Percentiles rank a stretch among this genome's conserved stretches.
Evolutionary conservation across 2,329 filamentous ascomycete species (phyloP).

Genomic region (Chaetothyriales sp.): DNA sequence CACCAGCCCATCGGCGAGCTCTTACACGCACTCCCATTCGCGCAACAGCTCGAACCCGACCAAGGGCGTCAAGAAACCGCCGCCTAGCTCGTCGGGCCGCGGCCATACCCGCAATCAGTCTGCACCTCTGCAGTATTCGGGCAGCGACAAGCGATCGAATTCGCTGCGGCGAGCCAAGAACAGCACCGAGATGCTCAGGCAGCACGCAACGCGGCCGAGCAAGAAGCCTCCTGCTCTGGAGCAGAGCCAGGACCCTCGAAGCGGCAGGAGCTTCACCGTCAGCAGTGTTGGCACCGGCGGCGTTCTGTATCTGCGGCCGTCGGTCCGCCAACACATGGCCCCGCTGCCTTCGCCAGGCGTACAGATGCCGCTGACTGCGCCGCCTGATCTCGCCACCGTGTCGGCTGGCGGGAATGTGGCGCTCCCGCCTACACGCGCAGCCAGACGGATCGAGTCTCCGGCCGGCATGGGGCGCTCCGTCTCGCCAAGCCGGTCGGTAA

Average conservation of each 20-base stretch:
- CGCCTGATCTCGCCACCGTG: constrained; percentile 23
- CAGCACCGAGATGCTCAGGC: constrained; percentile 37
- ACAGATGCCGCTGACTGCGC: constrained; percentile 44
- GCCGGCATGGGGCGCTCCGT: background rate
- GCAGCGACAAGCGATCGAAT: constrained; percentile 22
- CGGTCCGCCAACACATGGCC: constrained; percentile 30
- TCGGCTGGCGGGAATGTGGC: background rate
- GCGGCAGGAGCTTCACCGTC: constrained; percentile 62
- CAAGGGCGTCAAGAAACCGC: constrained; percentile 9
- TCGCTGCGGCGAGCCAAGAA: constrained; percentile 34
- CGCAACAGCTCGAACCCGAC: constrained; percentile 15
- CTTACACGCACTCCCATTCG: constrained; percentile 8
- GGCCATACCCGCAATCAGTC: constrained; percentile 16
- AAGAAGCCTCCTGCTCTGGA: constrained; percentile 48
- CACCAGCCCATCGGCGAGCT: constrained; percentile 4
- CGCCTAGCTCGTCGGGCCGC: constrained; percentile 7
- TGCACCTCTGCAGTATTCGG: constrained; percentile 8
- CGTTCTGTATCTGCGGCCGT: constrained; percentile 63
- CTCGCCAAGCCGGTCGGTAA: background rate
- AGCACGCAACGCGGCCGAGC: constrained; percentile 27
- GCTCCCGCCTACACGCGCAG: background rate
- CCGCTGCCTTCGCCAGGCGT: constrained; percentile 23
- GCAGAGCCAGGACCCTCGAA: constrained; percentile 48
- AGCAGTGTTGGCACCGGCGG: constrained; percentile 74
- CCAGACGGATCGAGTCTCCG: background rate